Percentiles rank a stretch among this genome's conserved stretches.
phyloP scores from a whole-genome alignment of 768 basidiomycete genomes.

The Leucocoprinus leucothites region DNA sequence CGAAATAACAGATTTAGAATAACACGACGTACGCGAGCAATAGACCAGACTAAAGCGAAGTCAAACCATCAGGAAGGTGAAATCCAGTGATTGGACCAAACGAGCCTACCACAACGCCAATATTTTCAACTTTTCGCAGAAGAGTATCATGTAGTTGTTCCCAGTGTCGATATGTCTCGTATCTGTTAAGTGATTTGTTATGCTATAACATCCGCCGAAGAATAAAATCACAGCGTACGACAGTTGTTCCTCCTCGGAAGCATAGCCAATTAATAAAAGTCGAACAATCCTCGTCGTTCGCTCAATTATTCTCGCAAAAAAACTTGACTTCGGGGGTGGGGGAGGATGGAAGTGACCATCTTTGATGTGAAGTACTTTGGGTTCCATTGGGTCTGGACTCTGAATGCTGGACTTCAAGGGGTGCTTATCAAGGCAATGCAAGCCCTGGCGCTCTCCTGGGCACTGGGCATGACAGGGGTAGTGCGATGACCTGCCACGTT shows the following conservation, averaged over 20 bases:
- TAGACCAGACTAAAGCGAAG: constrained; percentile 7
- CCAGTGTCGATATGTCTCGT: constrained; percentile 8
- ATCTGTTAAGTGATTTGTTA: neutral
- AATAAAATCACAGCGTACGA: neutral
- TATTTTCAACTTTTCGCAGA: constrained; percentile 12
- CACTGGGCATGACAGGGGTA: too few species aligned
- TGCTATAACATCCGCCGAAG: neutral
- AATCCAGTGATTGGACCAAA: neutral
- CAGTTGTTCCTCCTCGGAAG: constrained; percentile 2
- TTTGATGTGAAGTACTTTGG: neutral
- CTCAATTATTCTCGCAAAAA: neutral
- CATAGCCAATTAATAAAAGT: constrained; percentile 11
- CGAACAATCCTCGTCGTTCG: constrained; percentile 2
- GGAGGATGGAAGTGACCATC: neutral
- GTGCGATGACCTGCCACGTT: too few species aligned
- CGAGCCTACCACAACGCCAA: constrained; percentile 11
- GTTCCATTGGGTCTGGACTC: neutral
- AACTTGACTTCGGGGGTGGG: neutral
- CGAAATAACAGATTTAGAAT: too few species aligned
- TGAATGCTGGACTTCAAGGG: neutral
- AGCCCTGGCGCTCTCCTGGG: too few species aligned
- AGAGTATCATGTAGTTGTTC: constrained; percentile 5
- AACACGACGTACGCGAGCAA: constrained; percentile 9
- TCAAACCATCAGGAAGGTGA: neutral
- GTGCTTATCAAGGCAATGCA: too few species aligned